These are phyloP conservation scores for Hsuehochloa calcarea DNA, from an alignment of 176 grass and related monocot genomes.

Conservation along the genomic window DNA sequence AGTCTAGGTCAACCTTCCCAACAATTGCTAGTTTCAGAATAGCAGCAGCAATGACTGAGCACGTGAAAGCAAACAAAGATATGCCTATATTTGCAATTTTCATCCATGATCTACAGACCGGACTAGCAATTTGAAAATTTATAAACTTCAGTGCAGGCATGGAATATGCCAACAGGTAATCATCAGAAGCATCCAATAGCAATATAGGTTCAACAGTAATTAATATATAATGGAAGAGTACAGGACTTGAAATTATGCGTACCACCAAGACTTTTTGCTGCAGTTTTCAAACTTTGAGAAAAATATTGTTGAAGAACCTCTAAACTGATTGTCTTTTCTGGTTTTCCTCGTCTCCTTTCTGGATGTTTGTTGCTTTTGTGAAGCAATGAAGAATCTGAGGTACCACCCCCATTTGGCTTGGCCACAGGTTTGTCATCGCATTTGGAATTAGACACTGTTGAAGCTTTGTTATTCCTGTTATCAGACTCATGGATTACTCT, in stretches of 20 bases:
- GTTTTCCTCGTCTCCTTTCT: conserved; percentile 57
- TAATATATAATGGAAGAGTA: background rate
- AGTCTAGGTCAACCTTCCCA: background rate
- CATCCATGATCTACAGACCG: background rate
- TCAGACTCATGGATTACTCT: background rate
- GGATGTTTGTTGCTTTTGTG: conserved; percentile 22
- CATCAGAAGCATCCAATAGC: background rate
- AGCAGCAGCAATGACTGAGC: background rate
- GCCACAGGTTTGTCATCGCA: conserved; percentile 1
- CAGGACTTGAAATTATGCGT: background rate
- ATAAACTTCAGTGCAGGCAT: background rate
- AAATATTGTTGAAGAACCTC: conserved; percentile 72
- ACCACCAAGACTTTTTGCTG: conserved; percentile 69
- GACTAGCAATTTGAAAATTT: background rate
- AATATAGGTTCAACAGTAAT: background rate
- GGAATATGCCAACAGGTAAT: background rate
- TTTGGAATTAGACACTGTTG: conserved; percentile 5
- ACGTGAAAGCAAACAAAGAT: background rate
- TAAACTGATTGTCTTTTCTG: conserved; percentile 64
- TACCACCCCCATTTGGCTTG: conserved; percentile 9
- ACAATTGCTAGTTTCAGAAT: background rate
- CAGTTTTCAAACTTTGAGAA: conserved; percentile 67
- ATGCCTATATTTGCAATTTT: background rate
- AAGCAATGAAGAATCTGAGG: conserved; percentile 32
- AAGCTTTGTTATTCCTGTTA: background rate